Percentiles rank a stretch among this genome's conserved stretches.
Conservation (phyloP, 2,329 filamentous ascomycete genomes). For the Fusarium sp. region DNA sequence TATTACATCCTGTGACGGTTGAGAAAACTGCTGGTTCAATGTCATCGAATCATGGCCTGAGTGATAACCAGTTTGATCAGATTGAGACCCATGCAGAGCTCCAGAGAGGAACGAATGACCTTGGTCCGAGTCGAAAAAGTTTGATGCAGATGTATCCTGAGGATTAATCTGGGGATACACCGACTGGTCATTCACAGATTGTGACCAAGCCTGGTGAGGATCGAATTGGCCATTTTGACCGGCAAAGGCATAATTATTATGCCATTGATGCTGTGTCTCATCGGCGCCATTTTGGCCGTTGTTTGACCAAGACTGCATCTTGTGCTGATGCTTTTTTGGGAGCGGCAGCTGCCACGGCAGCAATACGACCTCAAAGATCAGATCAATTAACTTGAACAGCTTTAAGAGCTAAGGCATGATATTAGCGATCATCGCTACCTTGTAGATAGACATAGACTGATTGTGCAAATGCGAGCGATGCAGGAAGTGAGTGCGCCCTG, state of each 20-base stretch:
- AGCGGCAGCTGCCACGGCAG: conserved; percentile 43
- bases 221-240: conserved; percentile 58
- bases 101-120: conserved; percentile 54
- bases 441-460: conserved; percentile 33
- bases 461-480: conserved; percentile 38
- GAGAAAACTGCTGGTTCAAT: conserved; percentile 55
- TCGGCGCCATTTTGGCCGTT: conserved; percentile 57
- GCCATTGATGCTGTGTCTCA: conserved; percentile 55
- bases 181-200: conserved; percentile 54
- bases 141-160: conserved; percentile 52
- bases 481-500: conserved; percentile 32
- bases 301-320: conserved; percentile 61
- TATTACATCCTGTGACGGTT: conserved; percentile 55
- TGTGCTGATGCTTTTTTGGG: conserved; percentile 42
- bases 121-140: conserved; percentile 56
- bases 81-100: conserved; percentile 51
- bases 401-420: conserved; percentile 51
- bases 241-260: conserved; percentile 54
- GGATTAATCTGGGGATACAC: conserved; percentile 54
- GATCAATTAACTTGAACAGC: conserved; percentile 44
- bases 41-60: conserved; percentile 52
- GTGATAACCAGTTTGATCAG: conserved; percentile 52
- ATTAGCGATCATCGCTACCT: conserved; percentile 52
- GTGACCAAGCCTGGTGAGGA: conserved; percentile 57
- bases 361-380: conserved; percentile 38